Percentiles rank a stretch among this genome's conserved stretches.
Evolutionary conservation across 2,329 filamentous ascomycete species (phyloP).

Genomic region (Xylaria sp.): DNA sequence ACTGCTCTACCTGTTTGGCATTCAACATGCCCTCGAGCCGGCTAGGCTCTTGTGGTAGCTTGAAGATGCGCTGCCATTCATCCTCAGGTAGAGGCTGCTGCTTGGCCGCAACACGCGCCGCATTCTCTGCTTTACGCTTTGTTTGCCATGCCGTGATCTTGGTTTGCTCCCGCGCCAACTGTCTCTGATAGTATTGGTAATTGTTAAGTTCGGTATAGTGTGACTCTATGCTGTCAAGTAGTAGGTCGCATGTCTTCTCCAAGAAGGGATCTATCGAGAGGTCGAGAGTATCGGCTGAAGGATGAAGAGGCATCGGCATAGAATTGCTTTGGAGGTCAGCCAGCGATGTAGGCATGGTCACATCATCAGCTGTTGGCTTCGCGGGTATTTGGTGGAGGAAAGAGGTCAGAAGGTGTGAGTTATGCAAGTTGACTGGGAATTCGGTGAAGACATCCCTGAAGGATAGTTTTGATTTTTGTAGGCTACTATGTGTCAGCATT

Average conservation of each 20-base stretch:
- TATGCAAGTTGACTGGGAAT: slow-evolving; percentile 89
- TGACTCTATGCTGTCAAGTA: slow-evolving; percentile 95
- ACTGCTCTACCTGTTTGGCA: slow-evolving; percentile 96
- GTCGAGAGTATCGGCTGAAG: slow-evolving; percentile 89
- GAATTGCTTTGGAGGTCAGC: slow-evolving; percentile 78
- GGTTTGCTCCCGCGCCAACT: slow-evolving; percentile 90
- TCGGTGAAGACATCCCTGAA: slow-evolving; percentile 95
- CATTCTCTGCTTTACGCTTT: slow-evolving; percentile 97
- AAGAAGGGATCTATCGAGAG: slow-evolving; percentile 97
- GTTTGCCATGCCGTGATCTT: slow-evolving; percentile 98
- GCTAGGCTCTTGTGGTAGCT: slow-evolving; percentile 94
- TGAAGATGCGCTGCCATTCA: slow-evolving; percentile 98
- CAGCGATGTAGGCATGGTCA: slow-evolving; percentile 82
- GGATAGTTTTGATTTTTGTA: slow-evolving; percentile 92
- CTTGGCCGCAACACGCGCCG: slow-evolving; percentile 84
- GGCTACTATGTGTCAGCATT: slow-evolving; percentile 63
- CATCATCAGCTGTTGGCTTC: slow-evolving; percentile 71
- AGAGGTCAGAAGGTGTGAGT: slow-evolving; percentile 95
- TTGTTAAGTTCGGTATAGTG: slow-evolving; percentile 99
- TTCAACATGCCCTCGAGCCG: slow-evolving; percentile 94
- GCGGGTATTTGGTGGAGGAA: slow-evolving; percentile 92
- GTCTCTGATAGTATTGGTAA: slow-evolving; percentile 95
- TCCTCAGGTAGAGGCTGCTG: slow-evolving; percentile 91
- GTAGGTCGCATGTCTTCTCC: slow-evolving; percentile 96
- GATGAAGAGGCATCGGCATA: slow-evolving; percentile 75